These are phyloP conservation scores for Anisogramma anomala DNA, from an alignment of 2,329 filamentous ascomycete species.

Conservation along the genomic window DNA sequence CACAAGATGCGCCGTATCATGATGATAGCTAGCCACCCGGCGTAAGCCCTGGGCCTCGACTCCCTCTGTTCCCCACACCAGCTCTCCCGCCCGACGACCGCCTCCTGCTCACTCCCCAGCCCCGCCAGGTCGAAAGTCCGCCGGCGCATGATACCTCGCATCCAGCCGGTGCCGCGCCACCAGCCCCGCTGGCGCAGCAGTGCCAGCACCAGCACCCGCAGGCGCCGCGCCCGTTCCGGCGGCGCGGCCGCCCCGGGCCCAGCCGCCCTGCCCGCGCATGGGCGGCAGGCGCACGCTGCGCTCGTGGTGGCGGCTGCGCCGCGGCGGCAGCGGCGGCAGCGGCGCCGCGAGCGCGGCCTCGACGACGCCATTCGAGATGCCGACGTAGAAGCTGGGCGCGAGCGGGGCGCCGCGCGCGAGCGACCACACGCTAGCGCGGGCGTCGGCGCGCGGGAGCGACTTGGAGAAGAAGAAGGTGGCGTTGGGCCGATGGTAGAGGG, in stretches of 20 bases:
- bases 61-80: too few relatives aligned
- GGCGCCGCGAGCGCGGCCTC: conserved; percentile 28
- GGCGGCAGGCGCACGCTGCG: conserved; percentile 15
- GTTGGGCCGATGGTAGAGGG: conserved; percentile 37
- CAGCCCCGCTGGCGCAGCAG: too few relatives aligned
- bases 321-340: conserved; percentile 13
- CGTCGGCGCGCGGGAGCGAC: conserved; percentile 16
- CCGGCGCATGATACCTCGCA: too few relatives aligned
- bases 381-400: conserved; percentile 38
- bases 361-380: conserved; percentile 35
- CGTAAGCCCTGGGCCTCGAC: too few relatives aligned
- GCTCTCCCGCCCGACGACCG: too few relatives aligned
- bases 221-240: background rate
- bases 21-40: too few relatives aligned
- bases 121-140: too few relatives aligned
- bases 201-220: too few relatives aligned
- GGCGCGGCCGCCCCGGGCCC: background rate
- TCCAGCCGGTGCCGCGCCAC: too few relatives aligned
- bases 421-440: conserved; percentile 29
- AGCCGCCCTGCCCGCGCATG: conserved; percentile 14
- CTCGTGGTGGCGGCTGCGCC: conserved; percentile 14
- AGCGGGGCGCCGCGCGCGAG: conserved; percentile 34
- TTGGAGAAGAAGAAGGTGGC: conserved; percentile 33
- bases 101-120: too few relatives aligned
- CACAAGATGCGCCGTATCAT: too few relatives aligned